These are phyloP conservation scores for Saccharomyces pastorianus DNA, from an alignment of 1,139 yeast genomes.

Conservation along the genomic window DNA sequence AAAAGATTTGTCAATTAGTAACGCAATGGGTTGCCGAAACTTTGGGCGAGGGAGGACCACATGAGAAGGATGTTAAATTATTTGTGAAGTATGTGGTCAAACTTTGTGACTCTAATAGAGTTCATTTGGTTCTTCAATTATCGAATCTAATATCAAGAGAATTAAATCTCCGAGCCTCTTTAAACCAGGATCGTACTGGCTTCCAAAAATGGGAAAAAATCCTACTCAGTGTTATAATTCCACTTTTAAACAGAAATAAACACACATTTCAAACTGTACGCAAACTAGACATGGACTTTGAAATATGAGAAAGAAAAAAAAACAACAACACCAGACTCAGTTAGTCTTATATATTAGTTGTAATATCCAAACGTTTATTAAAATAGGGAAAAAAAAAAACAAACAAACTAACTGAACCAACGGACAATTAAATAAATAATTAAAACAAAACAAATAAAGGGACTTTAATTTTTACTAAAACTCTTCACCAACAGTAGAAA, in stretches of 20 bases:
- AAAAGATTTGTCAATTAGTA: constrained; percentile 36
- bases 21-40: constrained; percentile 45
- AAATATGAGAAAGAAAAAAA: constrained; percentile 7
- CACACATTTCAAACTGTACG: constrained; percentile 20
- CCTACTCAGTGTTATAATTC: constrained; percentile 18
- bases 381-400: not conserved
- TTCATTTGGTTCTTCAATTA: constrained; percentile 20
- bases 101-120: constrained; percentile 19
- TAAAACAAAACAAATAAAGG: not conserved
- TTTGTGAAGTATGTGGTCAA: constrained; percentile 32
- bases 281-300: constrained; percentile 20
- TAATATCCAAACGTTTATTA: not conserved
- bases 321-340: not conserved
- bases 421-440: not conserved
- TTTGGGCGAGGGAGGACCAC: constrained; percentile 45
- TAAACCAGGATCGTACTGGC: constrained; percentile 11
- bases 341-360: not conserved
- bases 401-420: not conserved
- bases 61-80: constrained; percentile 43
- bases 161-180: constrained; percentile 14
- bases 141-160: constrained; percentile 18
- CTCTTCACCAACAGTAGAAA: constrained; percentile 33
- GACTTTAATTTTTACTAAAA: not conserved
- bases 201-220: constrained; percentile 29
- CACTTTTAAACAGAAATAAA: constrained; percentile 21